These are phyloP conservation scores for Phaseolus lunatus DNA, from an alignment of 306 rosid species.

Conservation along the genomic window DNA sequence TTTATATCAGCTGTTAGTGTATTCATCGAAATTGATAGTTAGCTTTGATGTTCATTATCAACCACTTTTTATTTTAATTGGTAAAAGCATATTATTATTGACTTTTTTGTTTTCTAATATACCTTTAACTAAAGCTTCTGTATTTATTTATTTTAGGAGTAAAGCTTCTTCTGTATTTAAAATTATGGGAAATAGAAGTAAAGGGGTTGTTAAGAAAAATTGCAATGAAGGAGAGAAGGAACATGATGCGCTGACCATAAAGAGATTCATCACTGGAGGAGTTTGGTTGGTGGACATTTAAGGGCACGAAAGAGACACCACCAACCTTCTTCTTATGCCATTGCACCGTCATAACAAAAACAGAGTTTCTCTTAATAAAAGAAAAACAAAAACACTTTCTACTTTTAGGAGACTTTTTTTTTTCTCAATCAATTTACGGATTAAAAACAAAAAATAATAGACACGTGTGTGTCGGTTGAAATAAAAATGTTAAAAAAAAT, in stretches of 20 bases:
- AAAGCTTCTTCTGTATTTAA: too few species aligned
- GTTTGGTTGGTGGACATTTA: constrained; percentile 35
- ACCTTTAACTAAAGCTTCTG: not conserved
- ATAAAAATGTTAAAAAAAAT: too few species aligned
- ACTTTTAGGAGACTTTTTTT: not conserved
- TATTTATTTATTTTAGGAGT: too few species aligned
- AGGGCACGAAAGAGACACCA: constrained; percentile 18
- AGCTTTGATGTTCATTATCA: not conserved
- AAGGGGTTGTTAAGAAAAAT: not conserved
- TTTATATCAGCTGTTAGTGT: not conserved
- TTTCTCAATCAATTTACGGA: too few species aligned
- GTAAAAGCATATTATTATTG: constrained; percentile 3
- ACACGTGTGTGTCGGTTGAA: too few species aligned
- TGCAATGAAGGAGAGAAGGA: not conserved
- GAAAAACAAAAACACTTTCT: not conserved
- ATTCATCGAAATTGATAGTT: constrained; percentile 1
- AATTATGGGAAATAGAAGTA: not conserved
- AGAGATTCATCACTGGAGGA: too few species aligned
- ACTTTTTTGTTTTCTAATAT: not conserved
- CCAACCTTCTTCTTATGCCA: constrained; percentile 14
- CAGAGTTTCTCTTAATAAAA: not conserved
- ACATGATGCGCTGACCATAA: constrained; percentile 10
- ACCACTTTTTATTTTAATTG: not conserved
- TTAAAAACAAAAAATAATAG: too few species aligned
- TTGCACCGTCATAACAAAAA: not conserved